Evolutionary conservation across 2,329 filamentous ascomycete species (phyloP).

Genomic region (Delphinella strobiligena): DNA sequence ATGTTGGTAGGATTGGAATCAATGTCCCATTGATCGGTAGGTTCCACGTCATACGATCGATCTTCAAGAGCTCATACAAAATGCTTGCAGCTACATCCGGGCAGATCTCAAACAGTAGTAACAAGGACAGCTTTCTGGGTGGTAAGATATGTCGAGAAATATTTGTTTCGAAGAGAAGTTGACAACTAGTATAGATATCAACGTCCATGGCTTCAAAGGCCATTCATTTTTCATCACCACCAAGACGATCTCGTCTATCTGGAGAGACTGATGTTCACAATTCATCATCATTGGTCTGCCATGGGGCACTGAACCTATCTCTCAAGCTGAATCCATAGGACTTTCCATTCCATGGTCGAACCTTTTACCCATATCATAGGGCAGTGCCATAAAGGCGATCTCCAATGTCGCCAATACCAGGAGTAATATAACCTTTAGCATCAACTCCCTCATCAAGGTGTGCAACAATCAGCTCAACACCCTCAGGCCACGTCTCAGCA

Average conservation of each 20-base stretch:
- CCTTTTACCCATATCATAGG: neutral
- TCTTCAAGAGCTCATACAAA: no score
- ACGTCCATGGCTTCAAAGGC: neutral
- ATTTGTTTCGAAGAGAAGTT: no score
- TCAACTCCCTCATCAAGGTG: slow-evolving; percentile 66
- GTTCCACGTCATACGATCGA: no score
- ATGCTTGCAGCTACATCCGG: slow-evolving; percentile 24
- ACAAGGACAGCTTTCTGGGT: slow-evolving; percentile 1
- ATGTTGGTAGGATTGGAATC: slow-evolving; percentile 69
- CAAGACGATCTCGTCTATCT: neutral
- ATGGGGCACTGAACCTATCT: no score
- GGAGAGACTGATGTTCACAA: neutral
- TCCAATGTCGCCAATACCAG: slow-evolving; percentile 80
- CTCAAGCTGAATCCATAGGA: no score
- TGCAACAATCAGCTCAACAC: slow-evolving; percentile 69
- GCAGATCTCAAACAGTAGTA: slow-evolving; percentile 3
- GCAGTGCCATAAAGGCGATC: slow-evolving; percentile 54
- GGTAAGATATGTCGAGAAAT: neutral
- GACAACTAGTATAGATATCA: neutral
- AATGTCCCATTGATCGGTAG: slow-evolving; percentile 58
- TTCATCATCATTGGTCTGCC: no score
- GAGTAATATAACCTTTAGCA: slow-evolving; percentile 75
- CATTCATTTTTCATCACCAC: neutral
- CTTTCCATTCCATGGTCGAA: no score
- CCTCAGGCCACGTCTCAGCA: slow-evolving; percentile 65